Base-by-base conservation (phyloP, 2,329 filamentous ascomycete species). In the Colletotrichum sublineola region DNA sequence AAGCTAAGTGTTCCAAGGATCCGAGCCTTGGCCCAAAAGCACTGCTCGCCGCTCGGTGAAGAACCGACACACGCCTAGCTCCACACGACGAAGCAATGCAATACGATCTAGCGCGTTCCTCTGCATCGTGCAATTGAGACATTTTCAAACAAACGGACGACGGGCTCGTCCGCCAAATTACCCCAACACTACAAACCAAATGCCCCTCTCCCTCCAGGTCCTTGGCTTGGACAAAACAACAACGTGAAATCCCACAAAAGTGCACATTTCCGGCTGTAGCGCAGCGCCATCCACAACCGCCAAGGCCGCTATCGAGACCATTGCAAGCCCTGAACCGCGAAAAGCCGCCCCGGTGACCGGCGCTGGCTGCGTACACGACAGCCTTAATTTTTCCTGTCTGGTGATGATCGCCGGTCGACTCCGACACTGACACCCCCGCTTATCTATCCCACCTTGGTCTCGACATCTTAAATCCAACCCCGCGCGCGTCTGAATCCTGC, bases 341-440 rank as follows among this genome's bases (percentile, higher is more conserved):
- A 53, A 72, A 74, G 64, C 68, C 72, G 72, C 68, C 53, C 68
- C 69, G 60, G 36, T 58, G 58, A 64, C 72, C 68, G 68, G 72
- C 58, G 55, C 55, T 46, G 50, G 55, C 55, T 46, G 50, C 36
- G 67, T 55, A 29, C 36, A 38, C 63, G 63, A 62, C 63, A 72
- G 68, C 71, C 63, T 52, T 71, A 33, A 6, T 24, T 60, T 67
- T 70, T 50, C 31, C 11, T 42, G 6, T 55, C 5, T 29, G 55
- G 12, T 40, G 61, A 53, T 56, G 63, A 66, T 55, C 62, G 67
- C 65, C 55, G 44, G 44, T 20, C 38, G 36, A 44, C 62, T 71
- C 57, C 60, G 50, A 56, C 18, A 31, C 53, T 24, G 40, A 31
- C 29, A 15, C 46, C 24, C n/a, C 14, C 31, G 6, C 33, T 40